Evolutionary conservation across 1,284 basidiomycete species (phyloP).

Genomic region (Ceratobasidium sp.): DNA sequence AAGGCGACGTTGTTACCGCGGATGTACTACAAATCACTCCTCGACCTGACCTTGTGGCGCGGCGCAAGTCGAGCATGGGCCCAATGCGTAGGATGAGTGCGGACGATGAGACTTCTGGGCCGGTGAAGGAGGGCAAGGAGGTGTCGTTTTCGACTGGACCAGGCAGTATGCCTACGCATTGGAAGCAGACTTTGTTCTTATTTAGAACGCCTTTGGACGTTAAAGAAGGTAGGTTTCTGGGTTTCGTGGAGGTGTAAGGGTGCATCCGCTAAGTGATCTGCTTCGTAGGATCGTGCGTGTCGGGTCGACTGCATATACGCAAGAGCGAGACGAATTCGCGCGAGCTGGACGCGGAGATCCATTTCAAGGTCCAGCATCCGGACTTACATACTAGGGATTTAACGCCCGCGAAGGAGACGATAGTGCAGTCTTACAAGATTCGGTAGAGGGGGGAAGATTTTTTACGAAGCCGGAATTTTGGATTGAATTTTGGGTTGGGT

Average conservation of each 20-base stretch:
- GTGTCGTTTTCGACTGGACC: slow-evolving; percentile 82
- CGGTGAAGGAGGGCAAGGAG: slow-evolving; percentile 43
- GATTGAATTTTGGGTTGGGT: neutral
- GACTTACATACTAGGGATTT: slow-evolving; percentile 51
- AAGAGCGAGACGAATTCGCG: slow-evolving; percentile 88
- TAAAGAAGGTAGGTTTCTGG: slow-evolving; percentile 78
- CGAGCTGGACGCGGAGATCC: slow-evolving; percentile 93
- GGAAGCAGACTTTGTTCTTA: slow-evolving; percentile 96
- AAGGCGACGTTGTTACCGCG: slow-evolving; percentile 50
- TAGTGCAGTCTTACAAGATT: slow-evolving; percentile 85
- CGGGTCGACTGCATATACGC: slow-evolving; percentile 84
- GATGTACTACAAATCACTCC: slow-evolving; percentile 49
- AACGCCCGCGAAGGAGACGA: slow-evolving; percentile 57
- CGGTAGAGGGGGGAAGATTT: slow-evolving; percentile 58
- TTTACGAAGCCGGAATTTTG: too few relatives aligned
- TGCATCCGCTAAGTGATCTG: slow-evolving; percentile 28
- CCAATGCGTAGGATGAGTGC: slow-evolving; percentile 41
- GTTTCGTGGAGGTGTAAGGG: slow-evolving; percentile 1
- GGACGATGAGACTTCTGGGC: neutral
- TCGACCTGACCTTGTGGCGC: slow-evolving; percentile 43
- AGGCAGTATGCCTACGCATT: slow-evolving; percentile 90
- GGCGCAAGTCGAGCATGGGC: slow-evolving; percentile 44
- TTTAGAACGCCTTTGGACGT: slow-evolving; percentile 83
- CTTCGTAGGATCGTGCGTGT: slow-evolving; percentile 75
- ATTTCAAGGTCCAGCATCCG: slow-evolving; percentile 71